Percentiles rank a stretch among this genome's conserved stretches.
Evolutionary conservation across 2,329 filamentous ascomycete species (phyloP).

Genomic region (Colletotrichum spinosum): DNA sequence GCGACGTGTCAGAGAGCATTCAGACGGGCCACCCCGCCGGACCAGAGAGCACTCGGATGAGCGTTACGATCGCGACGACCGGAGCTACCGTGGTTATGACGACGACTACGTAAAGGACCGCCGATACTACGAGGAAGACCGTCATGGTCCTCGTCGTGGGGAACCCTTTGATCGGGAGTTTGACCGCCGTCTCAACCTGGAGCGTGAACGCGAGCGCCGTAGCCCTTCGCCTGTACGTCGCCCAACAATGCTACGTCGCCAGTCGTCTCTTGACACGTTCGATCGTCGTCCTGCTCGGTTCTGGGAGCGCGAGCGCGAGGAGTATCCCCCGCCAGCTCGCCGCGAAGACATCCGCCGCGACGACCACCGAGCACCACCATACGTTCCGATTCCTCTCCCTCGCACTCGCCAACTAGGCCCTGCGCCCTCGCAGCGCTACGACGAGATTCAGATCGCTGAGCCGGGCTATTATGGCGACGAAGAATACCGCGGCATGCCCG

Average conservation of each 20-base stretch:
- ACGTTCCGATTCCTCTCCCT: constrained; percentile 76
- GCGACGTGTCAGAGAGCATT: constrained; percentile 56
- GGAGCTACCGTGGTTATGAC: constrained; percentile 54
- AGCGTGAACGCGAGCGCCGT: constrained; percentile 66
- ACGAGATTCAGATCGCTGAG: constrained; percentile 77
- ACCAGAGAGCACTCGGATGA: constrained; percentile 62
- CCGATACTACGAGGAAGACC: constrained; percentile 67
- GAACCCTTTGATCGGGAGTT: constrained; percentile 51
- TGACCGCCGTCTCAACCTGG: constrained; percentile 67
- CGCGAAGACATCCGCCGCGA: constrained; percentile 62
- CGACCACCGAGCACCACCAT: constrained; percentile 63
- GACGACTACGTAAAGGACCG: constrained; percentile 61
- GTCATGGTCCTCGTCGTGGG: constrained; percentile 50
- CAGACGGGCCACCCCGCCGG: constrained; percentile 58
- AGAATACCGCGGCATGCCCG: constrained; percentile 72
- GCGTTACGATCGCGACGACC: constrained; percentile 57
- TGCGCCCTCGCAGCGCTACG: constrained; percentile 64
- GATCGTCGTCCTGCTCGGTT: constrained; percentile 76
- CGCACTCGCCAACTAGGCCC: constrained; percentile 71
- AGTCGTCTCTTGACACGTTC: constrained; percentile 91
- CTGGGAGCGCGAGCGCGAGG: constrained; percentile 62
- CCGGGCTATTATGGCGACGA: constrained; percentile 78
- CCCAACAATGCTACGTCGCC: constrained; percentile 79
- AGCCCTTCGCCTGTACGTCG: constrained; percentile 66
- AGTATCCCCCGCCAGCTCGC: constrained; percentile 70